Conservation (phyloP, 2,329 filamentous ascomycete genomes). For the Gaeumannomyces tritici region DNA sequence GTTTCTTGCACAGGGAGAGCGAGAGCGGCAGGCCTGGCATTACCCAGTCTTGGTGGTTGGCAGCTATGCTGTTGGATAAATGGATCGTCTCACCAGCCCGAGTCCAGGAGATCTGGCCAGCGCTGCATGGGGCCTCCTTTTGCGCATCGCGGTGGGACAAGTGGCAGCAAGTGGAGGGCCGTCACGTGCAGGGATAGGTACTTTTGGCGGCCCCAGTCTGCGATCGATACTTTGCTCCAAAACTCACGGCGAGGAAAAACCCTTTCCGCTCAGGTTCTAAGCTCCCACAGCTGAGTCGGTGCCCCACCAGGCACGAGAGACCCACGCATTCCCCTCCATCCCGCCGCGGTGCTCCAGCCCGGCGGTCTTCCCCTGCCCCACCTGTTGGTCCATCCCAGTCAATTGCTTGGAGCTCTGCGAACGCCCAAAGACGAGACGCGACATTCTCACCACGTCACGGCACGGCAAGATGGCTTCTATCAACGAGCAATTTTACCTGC, state of each 20-base stretch:
- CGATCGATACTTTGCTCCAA: background rate
- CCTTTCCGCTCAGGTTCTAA: background rate
- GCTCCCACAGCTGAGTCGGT: background rate
- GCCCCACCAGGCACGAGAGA: background rate
- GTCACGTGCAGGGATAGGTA: conserved; percentile 1
- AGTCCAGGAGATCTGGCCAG: conserved; percentile 5
- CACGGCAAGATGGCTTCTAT: conserved; percentile 45
- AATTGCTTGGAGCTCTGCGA: background rate
- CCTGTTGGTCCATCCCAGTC: background rate
- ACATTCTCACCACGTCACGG: conserved; percentile 15
- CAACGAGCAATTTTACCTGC: conserved; percentile 75
- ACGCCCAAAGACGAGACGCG: conserved; percentile 8
- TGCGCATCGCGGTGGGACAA: conserved; percentile 7
- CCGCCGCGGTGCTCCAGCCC: background rate
- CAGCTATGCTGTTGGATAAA: conserved; percentile 2
- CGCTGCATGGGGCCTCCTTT: conserved; percentile 3
- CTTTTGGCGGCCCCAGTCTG: background rate
- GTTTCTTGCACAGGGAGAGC: background rate
- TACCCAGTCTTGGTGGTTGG: background rate
- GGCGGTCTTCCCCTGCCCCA: conserved; percentile 2
- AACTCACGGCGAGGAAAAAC: background rate
- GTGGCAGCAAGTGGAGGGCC: conserved; percentile 3
- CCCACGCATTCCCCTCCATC: background rate
- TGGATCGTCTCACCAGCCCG: background rate
- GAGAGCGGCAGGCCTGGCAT: conserved; percentile 1